Evolutionary conservation across 164 flowering plant genomes (phyloP).

Genomic region (Amborella trichopoda): DNA sequence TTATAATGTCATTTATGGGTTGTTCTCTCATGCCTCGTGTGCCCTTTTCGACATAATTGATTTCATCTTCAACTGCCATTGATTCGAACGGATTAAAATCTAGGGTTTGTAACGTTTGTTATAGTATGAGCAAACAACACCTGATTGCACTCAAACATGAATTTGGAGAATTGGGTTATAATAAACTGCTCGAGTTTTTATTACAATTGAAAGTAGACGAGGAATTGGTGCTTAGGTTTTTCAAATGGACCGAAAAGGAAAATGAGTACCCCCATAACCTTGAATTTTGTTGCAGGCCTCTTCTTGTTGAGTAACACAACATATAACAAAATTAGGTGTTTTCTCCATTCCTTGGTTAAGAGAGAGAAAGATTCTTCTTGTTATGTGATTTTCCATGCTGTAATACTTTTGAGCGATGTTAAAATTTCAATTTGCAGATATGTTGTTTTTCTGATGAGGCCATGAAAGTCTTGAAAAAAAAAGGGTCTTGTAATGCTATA

Average conservation of each 20-base stretch:
- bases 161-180: constrained; percentile 6
- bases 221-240: constrained; percentile 9
- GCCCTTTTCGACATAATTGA: no score
- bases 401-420: constrained; percentile 1
- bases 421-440: constrained; percentile 10
- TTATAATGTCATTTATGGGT: no score
- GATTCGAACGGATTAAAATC: constrained; percentile 4
- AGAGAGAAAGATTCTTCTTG: constrained; percentile 1
- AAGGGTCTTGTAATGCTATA: constrained; percentile 14
- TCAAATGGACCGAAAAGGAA: constrained; percentile 19
- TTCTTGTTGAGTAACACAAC: constrained; percentile 8
- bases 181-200: constrained; percentile 6
- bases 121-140: constrained; percentile 14
- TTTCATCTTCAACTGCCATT: no score
- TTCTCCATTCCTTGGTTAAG: constrained; percentile 7
- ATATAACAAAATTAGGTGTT: constrained; percentile 14
- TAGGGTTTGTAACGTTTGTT: constrained; percentile 6
- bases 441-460: constrained; percentile 17
- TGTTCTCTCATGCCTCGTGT: no score
- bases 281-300: constrained; percentile 7
- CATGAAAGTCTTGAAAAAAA: constrained; percentile 15
- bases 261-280: constrained; percentile 4
- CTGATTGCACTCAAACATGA: constrained; percentile 12
- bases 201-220: constrained; percentile 9
- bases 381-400: constrained; percentile 5